Evolutionary conservation across 1,284 basidiomycete genomes (phyloP), one percentile per base, ranked within the genome.

Genomic region (Austroboletus novae-zelandiae): DNA sequence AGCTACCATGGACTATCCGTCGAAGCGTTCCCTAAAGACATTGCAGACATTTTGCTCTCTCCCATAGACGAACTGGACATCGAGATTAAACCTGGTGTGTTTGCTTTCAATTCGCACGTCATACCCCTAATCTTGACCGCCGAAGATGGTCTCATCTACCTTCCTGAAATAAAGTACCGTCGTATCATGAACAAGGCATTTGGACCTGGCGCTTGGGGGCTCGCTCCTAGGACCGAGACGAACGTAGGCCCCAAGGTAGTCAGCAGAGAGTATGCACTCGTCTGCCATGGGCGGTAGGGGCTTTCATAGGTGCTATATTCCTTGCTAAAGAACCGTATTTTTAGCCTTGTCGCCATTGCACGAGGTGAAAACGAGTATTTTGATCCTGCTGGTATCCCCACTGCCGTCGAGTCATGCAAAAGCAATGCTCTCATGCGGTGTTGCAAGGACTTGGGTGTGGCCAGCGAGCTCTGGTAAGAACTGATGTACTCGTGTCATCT

Each of bases 161-260:
- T 99, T 10, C 96, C 96, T 23, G 96, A 98, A 69, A 99, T 98
- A 68, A 97, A 98, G 70, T 99, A 98, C 67, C 82, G 96, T n/a
- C 83, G 96, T 14, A 88, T 94, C 35, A 72, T 98, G 41, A 98
- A 98, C 76, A 84, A 79, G 56, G 94, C 96, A 0, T 98, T 99
- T 62, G 96, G 96, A 9, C 96, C 96, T 7, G 96, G 96, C 13
- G 95, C 89, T 4, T 98, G 96, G 96, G 96, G 96, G 17, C 80
- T 98, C 50, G 96, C 94, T 13, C 96, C 96, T 3, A 81, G 96
- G 20, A 88, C 90, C 43, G 92, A 95, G 71, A 94, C 92, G 10
- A 91, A 94, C 61, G 89, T 96, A n/a, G 84, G 87, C 2, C 86
- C 89, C 7, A 90, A 84, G 65, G 80, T 95, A 43, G 94, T 98